phyloP scores from a whole-genome alignment of 1,139 yeast species.

The Candida frijolesensis region DNA sequence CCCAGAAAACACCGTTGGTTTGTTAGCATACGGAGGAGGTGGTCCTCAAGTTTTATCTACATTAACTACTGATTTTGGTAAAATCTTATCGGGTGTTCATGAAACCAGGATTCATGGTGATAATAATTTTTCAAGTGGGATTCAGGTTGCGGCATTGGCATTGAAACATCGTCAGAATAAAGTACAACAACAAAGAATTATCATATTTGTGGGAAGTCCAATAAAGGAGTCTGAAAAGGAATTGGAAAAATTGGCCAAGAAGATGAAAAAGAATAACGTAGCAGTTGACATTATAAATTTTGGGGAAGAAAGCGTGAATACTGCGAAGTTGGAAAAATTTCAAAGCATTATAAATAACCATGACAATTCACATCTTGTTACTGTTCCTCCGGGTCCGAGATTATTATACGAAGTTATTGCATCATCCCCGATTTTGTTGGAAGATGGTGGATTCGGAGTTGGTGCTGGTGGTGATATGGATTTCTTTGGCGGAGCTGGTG shows the following conservation, averaged over 20 bases:
- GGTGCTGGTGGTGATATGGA: constrained; percentile 32
- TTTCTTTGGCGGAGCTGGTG: constrained; percentile 43
- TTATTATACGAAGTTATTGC: constrained; percentile 74
- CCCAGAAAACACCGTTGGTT: constrained; percentile 93
- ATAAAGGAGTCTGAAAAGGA: constrained; percentile 70
- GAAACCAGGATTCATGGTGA: constrained; percentile 75
- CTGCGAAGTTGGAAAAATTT: constrained; percentile 79
- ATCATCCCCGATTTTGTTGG: constrained; percentile 67
- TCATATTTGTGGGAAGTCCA: constrained; percentile 90
- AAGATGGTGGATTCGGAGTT: constrained; percentile 43
- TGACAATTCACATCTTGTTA: constrained; percentile 82
- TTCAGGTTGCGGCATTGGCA: constrained; percentile 97
- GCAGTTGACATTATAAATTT: constrained; percentile 90
- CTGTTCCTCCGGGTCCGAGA: constrained; percentile 87
- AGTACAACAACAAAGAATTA: constrained; percentile 86
- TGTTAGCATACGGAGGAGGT: constrained; percentile 84
- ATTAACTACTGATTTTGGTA: constrained; percentile 85
- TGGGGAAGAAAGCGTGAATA: constrained; percentile 84
- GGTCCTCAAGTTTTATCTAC: constrained; percentile 87
- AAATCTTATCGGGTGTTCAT: constrained; percentile 83
- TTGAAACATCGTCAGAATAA: constrained; percentile 95
- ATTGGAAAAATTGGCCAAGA: constrained; percentile 83
- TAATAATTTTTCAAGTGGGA: constrained; percentile 74
- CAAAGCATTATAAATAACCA: constrained; percentile 70
- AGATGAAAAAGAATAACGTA: constrained; percentile 89